Conservation (phyloP, 129 eudicot genomes). For the Gnaphalium uliginosum region DNA sequence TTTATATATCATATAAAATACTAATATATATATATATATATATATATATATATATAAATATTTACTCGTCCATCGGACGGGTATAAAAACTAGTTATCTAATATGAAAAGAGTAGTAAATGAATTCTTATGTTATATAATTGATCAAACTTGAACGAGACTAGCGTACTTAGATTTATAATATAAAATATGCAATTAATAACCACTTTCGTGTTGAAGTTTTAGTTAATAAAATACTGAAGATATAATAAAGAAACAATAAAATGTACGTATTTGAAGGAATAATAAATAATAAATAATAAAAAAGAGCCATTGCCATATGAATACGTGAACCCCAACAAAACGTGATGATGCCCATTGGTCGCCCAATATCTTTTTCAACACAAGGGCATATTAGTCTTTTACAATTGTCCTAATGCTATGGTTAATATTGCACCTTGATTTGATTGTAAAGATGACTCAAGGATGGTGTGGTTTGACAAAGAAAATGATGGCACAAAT, state of each 20-base stretch:
- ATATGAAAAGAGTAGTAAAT: too few relatives aligned
- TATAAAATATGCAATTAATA: too few relatives aligned
- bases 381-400: slow-evolving; percentile 31
- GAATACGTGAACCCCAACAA: slow-evolving; percentile 44
- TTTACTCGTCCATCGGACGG: too few relatives aligned
- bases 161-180: too few relatives aligned
- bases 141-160: too few relatives aligned
- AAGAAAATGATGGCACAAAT: slow-evolving; percentile 25
- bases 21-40: too few relatives aligned
- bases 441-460: slow-evolving; percentile 26
- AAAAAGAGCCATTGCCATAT: slow-evolving; percentile 28
- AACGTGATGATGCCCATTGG: slow-evolving; percentile 35
- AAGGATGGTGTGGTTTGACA: slow-evolving; percentile 36
- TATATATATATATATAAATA: too few relatives aligned
- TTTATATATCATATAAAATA: too few relatives aligned
- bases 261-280: neutral
- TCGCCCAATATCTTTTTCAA: slow-evolving; percentile 42
- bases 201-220: too few relatives aligned
- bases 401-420: slow-evolving; percentile 3
- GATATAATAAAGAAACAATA: neutral
- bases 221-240: too few relatives aligned
- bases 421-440: slow-evolving; percentile 15
- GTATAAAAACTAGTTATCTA: too few relatives aligned
- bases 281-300: slow-evolving; percentile 26
- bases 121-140: too few relatives aligned